Percentiles rank a stretch among this genome's conserved stretches.
Evolutionary conservation across 805 yeast species (phyloP).

Genomic region (Kuraishia molischiana): DNA sequence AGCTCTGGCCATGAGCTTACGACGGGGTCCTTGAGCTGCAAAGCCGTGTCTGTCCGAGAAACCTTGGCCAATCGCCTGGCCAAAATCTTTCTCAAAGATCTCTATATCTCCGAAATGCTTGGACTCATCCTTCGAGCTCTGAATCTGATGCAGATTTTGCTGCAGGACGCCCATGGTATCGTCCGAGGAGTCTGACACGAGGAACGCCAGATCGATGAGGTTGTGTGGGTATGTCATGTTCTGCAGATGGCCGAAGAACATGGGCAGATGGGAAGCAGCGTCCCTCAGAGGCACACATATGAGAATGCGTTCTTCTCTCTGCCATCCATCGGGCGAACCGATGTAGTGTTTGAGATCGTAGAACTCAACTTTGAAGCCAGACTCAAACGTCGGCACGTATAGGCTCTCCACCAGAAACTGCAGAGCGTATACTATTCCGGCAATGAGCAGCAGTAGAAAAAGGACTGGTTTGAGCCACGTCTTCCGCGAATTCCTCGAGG

Average conservation of each 20-base stretch:
- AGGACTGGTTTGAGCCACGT: too few species aligned
- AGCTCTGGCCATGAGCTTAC: slow-evolving; percentile 93
- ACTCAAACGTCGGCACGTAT: slow-evolving; percentile 6
- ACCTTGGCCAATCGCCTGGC: slow-evolving; percentile 87
- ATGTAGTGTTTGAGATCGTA: slow-evolving; percentile 32
- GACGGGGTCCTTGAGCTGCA: slow-evolving; percentile 90
- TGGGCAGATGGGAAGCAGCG: slow-evolving; percentile 50
- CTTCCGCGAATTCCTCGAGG: too few species aligned
- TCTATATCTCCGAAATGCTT: slow-evolving; percentile 77
- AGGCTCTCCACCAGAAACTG: too few species aligned
- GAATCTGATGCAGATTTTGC: slow-evolving; percentile 49
- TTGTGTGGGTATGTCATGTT: slow-evolving; percentile 50
- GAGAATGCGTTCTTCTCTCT: slow-evolving; percentile 37
- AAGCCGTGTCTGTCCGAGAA: slow-evolving; percentile 92
- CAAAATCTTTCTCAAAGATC: slow-evolving; percentile 86
- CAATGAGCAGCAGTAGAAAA: too few species aligned
- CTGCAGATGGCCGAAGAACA: slow-evolving; percentile 48
- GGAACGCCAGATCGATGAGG: slow-evolving; percentile 56
- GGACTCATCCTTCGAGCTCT: slow-evolving; percentile 49
- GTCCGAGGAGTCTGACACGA: slow-evolving; percentile 87
- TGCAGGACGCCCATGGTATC: slow-evolving; percentile 68
- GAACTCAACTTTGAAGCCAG: slow-evolving; percentile 8
- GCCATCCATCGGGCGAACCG: slow-evolving; percentile 44
- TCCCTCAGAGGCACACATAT: slow-evolving; percentile 52
- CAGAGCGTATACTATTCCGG: too few species aligned